phyloP scores from a whole-genome alignment of 805 yeast genomes.

The Tetrapisispora pingtungensis region DNA sequence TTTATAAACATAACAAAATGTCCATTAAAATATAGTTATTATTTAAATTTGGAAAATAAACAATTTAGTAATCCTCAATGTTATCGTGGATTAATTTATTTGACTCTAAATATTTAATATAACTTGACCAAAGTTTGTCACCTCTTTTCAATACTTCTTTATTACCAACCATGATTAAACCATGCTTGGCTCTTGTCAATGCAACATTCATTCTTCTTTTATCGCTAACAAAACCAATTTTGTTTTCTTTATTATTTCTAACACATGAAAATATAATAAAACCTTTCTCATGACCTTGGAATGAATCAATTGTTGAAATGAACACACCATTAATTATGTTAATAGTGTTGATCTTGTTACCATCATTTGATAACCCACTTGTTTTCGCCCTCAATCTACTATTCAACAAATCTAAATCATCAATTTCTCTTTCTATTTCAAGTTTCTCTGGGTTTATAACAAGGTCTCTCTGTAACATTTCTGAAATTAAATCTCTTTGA shows the following conservation, averaged over 20 bases:
- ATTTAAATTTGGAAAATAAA: too few relatives aligned
- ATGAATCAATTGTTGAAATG: slow-evolving; percentile 70
- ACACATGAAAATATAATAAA: slow-evolving; percentile 71
- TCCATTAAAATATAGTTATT: too few relatives aligned
- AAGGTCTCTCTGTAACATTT: slow-evolving; percentile 37
- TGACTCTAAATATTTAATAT: slow-evolving; percentile 33
- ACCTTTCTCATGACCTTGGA: slow-evolving; percentile 95
- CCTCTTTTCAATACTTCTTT: slow-evolving; percentile 37
- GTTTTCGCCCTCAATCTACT: slow-evolving; percentile 18
- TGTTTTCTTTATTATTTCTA: slow-evolving; percentile 45
- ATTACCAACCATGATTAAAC: slow-evolving; percentile 55
- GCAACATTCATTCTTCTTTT: slow-evolving; percentile 61
- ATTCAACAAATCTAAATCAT: slow-evolving; percentile 47
- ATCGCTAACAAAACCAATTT: slow-evolving; percentile 55
- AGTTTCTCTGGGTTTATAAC: slow-evolving; percentile 46
- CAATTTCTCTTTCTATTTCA: slow-evolving; percentile 42
- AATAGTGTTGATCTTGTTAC: slow-evolving; percentile 13
- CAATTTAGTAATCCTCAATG: slow-evolving; percentile 12
- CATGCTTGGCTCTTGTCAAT: slow-evolving; percentile 57
- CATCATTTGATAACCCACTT: slow-evolving; percentile 1
- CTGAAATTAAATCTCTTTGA: slow-evolving; percentile 55
- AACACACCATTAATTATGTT: slow-evolving; percentile 35
- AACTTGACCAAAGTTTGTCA: slow-evolving; percentile 41
- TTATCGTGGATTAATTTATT: slow-evolving; percentile 26
- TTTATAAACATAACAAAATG: too few relatives aligned